These are phyloP conservation scores for Termitomyces sp. DNA, from an alignment of 768 basidiomycete species.

Conservation along the genomic window DNA sequence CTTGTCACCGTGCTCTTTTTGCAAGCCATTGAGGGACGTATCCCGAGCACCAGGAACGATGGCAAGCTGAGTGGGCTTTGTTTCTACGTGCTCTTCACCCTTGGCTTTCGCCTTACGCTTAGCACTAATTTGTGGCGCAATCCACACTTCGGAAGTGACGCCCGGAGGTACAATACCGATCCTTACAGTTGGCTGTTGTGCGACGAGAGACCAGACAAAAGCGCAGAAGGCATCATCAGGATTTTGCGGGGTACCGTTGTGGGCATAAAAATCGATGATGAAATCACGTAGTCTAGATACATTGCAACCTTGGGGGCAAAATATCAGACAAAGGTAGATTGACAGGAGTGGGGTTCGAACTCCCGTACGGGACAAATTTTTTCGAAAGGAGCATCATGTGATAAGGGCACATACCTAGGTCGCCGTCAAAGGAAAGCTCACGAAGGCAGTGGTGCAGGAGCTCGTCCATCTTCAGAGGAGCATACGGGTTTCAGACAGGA, in stretches of 20 bases:
- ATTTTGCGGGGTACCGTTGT: conserved; percentile 38
- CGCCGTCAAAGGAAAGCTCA: conserved; percentile 87
- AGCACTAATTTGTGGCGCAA: conserved; percentile 70
- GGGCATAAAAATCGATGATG: conserved; percentile 58
- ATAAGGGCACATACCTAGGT: conserved; percentile 62
- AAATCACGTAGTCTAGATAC: conserved; percentile 69
- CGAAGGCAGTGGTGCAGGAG: conserved; percentile 79
- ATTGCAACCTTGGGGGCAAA: conserved; percentile 59
- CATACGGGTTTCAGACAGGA: neutral
- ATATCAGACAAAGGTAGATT: conserved; percentile 12
- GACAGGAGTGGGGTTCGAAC: conserved; percentile 40
- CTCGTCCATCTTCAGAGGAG: conserved; percentile 59
- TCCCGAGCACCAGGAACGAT: conserved; percentile 50
- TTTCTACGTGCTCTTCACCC: conserved; percentile 41
- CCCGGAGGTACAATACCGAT: conserved; percentile 68
- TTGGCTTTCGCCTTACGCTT: conserved; percentile 59
- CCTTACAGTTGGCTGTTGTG: conserved; percentile 66
- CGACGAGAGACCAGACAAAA: conserved; percentile 79
- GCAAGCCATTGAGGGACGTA: conserved; percentile 52
- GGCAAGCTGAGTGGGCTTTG: conserved; percentile 39
- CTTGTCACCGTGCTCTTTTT: conserved; percentile 49
- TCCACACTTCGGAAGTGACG: conserved; percentile 60
- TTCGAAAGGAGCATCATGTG: conserved; percentile 23
- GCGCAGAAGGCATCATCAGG: conserved; percentile 72
- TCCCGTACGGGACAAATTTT: conserved; percentile 15